Evolutionary conservation across 164 flowering plant genomes (phyloP).

Genomic region (Dillenia turbinata): DNA sequence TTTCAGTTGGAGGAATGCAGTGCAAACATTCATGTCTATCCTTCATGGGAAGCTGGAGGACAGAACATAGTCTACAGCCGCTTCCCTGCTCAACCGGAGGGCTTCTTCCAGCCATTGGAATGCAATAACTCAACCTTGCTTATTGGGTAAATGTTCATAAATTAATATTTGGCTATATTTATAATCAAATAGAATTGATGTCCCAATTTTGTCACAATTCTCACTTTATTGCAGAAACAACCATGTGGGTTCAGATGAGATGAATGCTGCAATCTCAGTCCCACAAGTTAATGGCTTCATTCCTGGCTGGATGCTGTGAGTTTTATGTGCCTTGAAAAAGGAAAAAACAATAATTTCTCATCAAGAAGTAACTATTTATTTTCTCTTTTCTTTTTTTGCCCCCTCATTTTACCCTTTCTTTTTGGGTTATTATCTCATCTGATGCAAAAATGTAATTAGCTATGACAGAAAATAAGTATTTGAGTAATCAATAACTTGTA

Average conservation of each 20-base stretch:
- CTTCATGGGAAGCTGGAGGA: conserved; percentile 33
- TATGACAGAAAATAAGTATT: no score
- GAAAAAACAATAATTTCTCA: no score
- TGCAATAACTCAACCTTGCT: conserved; percentile 27
- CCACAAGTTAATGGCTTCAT: conserved; percentile 43
- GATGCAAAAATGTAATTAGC: no score
- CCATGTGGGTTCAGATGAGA: conserved; percentile 26
- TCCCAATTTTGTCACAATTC: neutral
- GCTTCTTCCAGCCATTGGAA: conserved; percentile 35
- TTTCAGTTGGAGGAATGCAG: conserved; percentile 31
- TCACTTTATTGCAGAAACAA: conserved; percentile 31
- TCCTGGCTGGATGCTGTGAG: conserved; percentile 66
- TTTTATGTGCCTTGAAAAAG: neutral
- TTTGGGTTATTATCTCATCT: no score
- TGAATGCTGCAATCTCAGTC: conserved; percentile 20
- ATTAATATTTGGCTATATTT: neutral
- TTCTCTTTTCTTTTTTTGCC: no score
- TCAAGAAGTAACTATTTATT: no score
- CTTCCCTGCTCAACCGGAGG: conserved; percentile 30
- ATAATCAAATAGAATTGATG: neutral
- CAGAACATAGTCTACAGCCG: conserved; percentile 17
- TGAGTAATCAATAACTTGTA: no score
- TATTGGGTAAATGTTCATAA: conserved; percentile 29
- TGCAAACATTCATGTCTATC: conserved; percentile 14
- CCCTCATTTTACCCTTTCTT: no score